phyloP scores from a whole-genome alignment of 495 filamentous ascomycete genomes.

The Tuber aestivum region DNA sequence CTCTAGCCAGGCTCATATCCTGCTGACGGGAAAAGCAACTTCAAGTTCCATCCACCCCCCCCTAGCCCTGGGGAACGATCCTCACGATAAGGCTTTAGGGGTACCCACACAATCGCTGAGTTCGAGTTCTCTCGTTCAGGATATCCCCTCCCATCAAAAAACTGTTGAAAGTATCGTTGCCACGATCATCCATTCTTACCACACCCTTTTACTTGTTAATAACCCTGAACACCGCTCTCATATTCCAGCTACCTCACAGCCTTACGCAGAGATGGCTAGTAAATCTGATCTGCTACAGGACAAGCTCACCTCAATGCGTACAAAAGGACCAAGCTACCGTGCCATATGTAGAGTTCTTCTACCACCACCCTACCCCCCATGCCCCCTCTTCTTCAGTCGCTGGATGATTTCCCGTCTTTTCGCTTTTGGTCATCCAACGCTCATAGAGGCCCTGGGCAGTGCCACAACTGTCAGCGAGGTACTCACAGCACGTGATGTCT shows the following conservation, averaged over 20 bases:
- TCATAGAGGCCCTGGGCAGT: conserved; percentile 12
- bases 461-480: conserved; percentile 8
- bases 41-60: background rate
- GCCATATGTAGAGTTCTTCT: conserved; percentile 19
- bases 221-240: background rate
- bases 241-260: conserved; percentile 6
- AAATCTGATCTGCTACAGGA: conserved; percentile 19
- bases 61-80: background rate
- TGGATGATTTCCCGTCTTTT: conserved; percentile 31
- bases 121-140: background rate
- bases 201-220: conserved; percentile 10
- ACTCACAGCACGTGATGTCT: conserved; percentile 11
- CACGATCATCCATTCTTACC: conserved; percentile 19
- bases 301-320: conserved; percentile 17
- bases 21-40: background rate
- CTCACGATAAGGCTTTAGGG: background rate
- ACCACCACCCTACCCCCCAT: background rate
- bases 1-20: background rate
- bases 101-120: background rate
- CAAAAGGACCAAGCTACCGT: conserved; percentile 24
- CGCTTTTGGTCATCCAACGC: conserved; percentile 22
- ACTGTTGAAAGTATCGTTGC: conserved; percentile 17
- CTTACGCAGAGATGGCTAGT: conserved; percentile 20
- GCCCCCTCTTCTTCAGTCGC: conserved; percentile 17
- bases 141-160: background rate